Conservation (phyloP, 345 rosid genomes). For the Eucalyptus cloeziana region DNA sequence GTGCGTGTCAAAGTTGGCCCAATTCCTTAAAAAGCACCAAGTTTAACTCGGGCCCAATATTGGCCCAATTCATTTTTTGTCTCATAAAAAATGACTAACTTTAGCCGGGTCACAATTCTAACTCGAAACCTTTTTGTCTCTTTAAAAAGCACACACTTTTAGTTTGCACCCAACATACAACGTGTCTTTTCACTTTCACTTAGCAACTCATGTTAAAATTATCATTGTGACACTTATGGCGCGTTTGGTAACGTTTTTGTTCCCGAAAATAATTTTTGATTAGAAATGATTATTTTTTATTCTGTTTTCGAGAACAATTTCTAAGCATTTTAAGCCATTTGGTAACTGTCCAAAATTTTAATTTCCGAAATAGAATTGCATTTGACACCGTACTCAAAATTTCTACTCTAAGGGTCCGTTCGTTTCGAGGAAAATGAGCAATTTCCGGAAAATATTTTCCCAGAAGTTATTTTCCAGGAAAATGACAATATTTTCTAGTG, state of each 20-base stretch:
- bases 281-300: too few relatives aligned
- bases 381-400: too few relatives aligned
- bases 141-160: neutral
- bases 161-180: neutral
- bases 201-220: neutral
- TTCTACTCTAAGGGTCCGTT: too few relatives aligned
- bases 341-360: too few relatives aligned
- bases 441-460: too few relatives aligned
- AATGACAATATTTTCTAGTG: too few relatives aligned
- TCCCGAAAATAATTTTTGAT: too few relatives aligned
- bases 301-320: accelerated
- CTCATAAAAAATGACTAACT: neutral
- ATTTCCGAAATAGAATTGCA: too few relatives aligned
- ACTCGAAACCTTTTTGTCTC: neutral
- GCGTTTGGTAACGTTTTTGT: too few relatives aligned
- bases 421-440: too few relatives aligned
- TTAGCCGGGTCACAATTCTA: neutral
- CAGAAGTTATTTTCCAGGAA: too few relatives aligned
- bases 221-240: neutral
- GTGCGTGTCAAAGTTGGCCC: neutral
- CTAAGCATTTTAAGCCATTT: too few relatives aligned
- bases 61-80: neutral
- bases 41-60: neutral
- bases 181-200: neutral
- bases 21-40: neutral